Evolutionary conservation across 108 stramenopile genomes (phyloP), one percentile per base, ranked within the genome.

Genomic region (Cyclotella kingstonii): DNA sequence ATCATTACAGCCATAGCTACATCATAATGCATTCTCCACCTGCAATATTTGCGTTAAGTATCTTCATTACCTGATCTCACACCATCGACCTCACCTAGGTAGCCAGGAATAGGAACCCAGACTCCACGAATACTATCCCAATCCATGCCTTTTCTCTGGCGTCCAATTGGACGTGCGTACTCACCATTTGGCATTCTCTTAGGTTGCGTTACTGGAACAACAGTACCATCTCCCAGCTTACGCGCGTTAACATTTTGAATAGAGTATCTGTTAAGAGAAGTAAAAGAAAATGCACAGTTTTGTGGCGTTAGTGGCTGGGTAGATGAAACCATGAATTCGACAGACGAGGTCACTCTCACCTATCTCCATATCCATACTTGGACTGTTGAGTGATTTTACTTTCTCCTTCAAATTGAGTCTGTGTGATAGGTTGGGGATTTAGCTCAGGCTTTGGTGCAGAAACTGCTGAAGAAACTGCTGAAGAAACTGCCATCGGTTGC

Each of bases 51-150:
- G 4, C 33, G 23, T 9, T 4, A 19, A 2, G 25, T 1, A 14
- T 54, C 25, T 26, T 42, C 25, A 8, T 28, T 26, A 28, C 39
- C 31, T 35, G 26, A 57, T 25, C 55, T 42, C 23, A 15, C 21
- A 26, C 26, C 50, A 9, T 36, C 60, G 5, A 5, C 43, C 5
- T 44, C 17, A 9, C 43, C 43, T 44, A n/a, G n/a, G n/a, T n/a
- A n/a, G n/a, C n/a, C n/a, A n/a, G n/a, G n/a, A n/a, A n/a, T 40
- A 0, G 88, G 88, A 26, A 79, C 79, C 89, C 89, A 90, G 22
- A 85, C 69, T 10, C 90, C 90, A 25, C 77, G 70, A 9, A 84
- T 54, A 21, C 83, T 77, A 64, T 91, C 90, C 90, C 90, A 91
- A 27, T 84, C 82, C 86, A 87, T 87, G 1, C 86, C 86, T 66